These are phyloP conservation scores for Aspergillus pseudotamarii DNA, from an alignment of 2,329 filamentous ascomycete genomes.

Conservation along the genomic window DNA sequence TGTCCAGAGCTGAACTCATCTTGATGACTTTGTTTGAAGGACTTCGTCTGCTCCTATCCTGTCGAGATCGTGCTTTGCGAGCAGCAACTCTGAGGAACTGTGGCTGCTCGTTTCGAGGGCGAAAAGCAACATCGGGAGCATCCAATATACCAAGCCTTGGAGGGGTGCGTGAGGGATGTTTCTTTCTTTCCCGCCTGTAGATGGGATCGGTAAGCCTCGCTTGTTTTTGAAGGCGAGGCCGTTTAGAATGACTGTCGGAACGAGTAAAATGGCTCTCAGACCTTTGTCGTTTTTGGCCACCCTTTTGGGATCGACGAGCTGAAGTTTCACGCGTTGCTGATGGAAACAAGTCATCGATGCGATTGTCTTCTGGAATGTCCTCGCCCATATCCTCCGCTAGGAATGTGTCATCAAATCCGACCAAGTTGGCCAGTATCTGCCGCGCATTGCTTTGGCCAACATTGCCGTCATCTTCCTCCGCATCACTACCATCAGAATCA, in stretches of 20 bases:
- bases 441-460: slow-evolving; percentile 12
- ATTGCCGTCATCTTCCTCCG: slow-evolving; percentile 20
- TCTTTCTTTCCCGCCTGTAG: slow-evolving; percentile 26
- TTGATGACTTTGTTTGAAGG: slow-evolving; percentile 56
- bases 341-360: slow-evolving; percentile 46
- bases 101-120: slow-evolving; percentile 42
- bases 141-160: slow-evolving; percentile 56
- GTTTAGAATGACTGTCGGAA: slow-evolving; percentile 21
- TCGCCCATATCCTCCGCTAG: slow-evolving; percentile 26
- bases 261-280: slow-evolving; percentile 5
- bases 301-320: slow-evolving; percentile 19
- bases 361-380: slow-evolving; percentile 46
- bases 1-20: slow-evolving; percentile 56
- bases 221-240: slow-evolving; percentile 34
- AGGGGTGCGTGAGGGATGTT: slow-evolving; percentile 22
- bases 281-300: slow-evolving; percentile 22
- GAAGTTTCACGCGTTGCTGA: slow-evolving; percentile 27
- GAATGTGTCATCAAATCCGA: slow-evolving; percentile 27
- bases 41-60: slow-evolving; percentile 54
- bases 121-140: slow-evolving; percentile 40
- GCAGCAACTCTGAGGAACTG: slow-evolving; percentile 60
- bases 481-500: slow-evolving; percentile 36
- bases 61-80: slow-evolving; percentile 52
- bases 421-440: slow-evolving; percentile 19
- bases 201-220: slow-evolving; percentile 40